Evolutionary conservation across 441 rosid genomes (phyloP), one percentile per base, ranked within the genome.

Genomic region (Jatropha podagrica): DNA sequence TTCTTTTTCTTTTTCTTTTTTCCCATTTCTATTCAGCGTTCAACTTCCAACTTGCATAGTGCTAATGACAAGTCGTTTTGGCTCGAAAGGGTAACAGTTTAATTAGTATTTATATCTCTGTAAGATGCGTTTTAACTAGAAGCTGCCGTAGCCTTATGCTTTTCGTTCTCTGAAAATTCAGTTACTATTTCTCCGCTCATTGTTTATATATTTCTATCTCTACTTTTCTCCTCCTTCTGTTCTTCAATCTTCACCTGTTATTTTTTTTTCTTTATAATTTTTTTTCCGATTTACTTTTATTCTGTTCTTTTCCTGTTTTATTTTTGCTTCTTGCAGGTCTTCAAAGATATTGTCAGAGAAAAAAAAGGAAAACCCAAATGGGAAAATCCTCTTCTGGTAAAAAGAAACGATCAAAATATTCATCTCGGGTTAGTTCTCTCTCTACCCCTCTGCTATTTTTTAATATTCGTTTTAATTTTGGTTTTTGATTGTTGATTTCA

Each of bases 371-470:
- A 46, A 61, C 26, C 23, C 70, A 46, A 71, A 93, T 92, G 97
- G 92, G 89, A 4, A 94, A 94, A 82, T 82, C 91, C 10, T 83
- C 83, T 72, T 84, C 96, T 56, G 18, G 58, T 18, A 87, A 86
- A 86, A 87, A 75, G 40, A 92, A 87, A 74, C 89, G 84, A 77
- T 78, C 94, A 65, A 87, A 78, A 80, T 74, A 79, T 83, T 81
- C 88, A 6, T 81, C 90, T 62, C 68, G 69, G 91, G 98, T 89
- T 81, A 66, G 63, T 68, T 65, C 7, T 15, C 72, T 76, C 60
- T 77, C 32, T 48, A 14, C 48, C 17, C 48, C 55, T 5, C 66
- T 46, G 3, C 5, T n/a, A 10, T 68, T 12, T 65, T 13, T 15
- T 9, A 41, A 32, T 44, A 3, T 11, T 12, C 17, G 32, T 32